Percentiles rank a stretch among this genome's conserved stretches.
phyloP scores from a whole-genome alignment of 2,329 filamentous ascomycete species.

The Cercospora sp. region DNA sequence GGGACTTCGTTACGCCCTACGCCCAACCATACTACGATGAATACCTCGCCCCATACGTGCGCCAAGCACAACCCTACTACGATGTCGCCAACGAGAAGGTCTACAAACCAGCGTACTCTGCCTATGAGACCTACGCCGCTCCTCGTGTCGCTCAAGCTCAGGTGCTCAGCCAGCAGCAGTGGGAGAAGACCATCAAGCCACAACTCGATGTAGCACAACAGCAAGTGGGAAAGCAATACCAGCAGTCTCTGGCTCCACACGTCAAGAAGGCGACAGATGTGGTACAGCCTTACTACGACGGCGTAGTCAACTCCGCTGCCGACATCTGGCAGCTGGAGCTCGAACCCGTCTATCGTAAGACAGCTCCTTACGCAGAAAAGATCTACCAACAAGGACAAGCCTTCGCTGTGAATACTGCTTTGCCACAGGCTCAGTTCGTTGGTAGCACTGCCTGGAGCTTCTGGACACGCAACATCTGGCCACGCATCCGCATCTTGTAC shows the following conservation, averaged over 20 bases:
- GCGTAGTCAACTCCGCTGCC: constrained; percentile 61
- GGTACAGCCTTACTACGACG: constrained; percentile 71
- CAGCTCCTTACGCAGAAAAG: constrained; percentile 70
- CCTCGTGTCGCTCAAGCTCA: constrained; percentile 70
- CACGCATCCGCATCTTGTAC: constrained; percentile 76
- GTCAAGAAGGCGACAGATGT: constrained; percentile 61
- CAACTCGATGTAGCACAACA: constrained; percentile 66
- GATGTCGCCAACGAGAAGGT: constrained; percentile 59
- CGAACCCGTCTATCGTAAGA: constrained; percentile 72
- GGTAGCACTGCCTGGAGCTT: constrained; percentile 71
- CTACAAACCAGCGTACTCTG: constrained; percentile 65
- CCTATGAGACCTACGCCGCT: constrained; percentile 69
- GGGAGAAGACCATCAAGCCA: constrained; percentile 76
- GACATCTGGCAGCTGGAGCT: constrained; percentile 72
- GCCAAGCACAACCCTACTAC: constrained; percentile 72
- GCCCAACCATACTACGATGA: constrained; percentile 80
- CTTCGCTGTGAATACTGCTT: constrained; percentile 67
- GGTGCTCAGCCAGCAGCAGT: constrained; percentile 68
- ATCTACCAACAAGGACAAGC: constrained; percentile 67
- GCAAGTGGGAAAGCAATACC: constrained; percentile 66
- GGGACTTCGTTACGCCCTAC: constrained; percentile 69
- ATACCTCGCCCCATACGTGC: constrained; percentile 81
- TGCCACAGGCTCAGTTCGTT: constrained; percentile 71
- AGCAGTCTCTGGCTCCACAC: constrained; percentile 70
- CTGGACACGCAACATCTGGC: constrained; percentile 75